These are phyloP conservation scores for Verticillium zaregamsianum DNA, from an alignment of 2,329 filamentous ascomycete species.

Conservation along the genomic window DNA sequence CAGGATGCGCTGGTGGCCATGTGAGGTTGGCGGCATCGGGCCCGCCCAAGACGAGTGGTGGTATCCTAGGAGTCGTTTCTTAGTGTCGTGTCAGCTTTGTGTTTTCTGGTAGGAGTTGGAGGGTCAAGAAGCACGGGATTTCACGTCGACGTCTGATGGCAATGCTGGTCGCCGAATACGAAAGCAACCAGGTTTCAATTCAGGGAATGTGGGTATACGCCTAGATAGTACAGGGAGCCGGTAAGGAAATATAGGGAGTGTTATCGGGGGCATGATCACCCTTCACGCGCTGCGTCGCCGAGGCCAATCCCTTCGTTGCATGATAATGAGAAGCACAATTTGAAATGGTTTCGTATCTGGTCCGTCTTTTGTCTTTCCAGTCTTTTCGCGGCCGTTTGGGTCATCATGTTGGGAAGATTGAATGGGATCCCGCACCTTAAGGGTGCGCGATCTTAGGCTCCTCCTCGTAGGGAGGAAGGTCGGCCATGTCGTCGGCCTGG, in stretches of 20 bases:
- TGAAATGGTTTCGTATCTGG: not conserved
- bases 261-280: not conserved
- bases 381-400: not conserved
- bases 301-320: not conserved
- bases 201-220: constrained; percentile 6
- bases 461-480: constrained; percentile 21
- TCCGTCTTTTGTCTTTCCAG: not conserved
- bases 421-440: not conserved
- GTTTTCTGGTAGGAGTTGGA: no score
- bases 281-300: not conserved
- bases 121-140: not conserved
- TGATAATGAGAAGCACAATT: not conserved
- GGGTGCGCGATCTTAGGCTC: constrained; percentile 3
- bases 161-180: no score
- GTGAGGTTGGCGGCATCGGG: not conserved
- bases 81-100: no score
- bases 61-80: no score
- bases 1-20: constrained; percentile 7
- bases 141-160: not conserved
- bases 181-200: not conserved
- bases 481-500: constrained; percentile 21
- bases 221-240: not conserved
- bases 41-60: no score
- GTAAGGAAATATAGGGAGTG: not conserved
- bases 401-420: not conserved